Conservation (phyloP, 2,329 filamentous ascomycete species). For the Verruconis gallopava region DNA sequence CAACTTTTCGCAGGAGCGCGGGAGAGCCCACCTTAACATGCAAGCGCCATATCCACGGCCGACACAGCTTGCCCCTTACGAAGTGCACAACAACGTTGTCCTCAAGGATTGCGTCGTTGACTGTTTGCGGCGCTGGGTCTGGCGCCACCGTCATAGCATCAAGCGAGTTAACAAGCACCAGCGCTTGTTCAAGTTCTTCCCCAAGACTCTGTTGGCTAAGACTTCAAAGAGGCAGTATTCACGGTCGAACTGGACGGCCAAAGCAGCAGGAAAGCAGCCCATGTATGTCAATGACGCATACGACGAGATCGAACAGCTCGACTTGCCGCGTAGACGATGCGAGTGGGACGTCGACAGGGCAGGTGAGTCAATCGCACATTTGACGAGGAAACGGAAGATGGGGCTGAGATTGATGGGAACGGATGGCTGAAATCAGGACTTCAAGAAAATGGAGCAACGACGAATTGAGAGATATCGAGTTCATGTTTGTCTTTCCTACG, state of each 20-base stretch:
- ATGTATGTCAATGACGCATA: constrained; percentile 6
- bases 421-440: too few species aligned
- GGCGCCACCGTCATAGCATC: neutral
- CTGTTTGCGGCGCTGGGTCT: neutral
- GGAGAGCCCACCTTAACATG: neutral
- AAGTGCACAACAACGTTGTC: constrained; percentile 1
- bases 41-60: neutral
- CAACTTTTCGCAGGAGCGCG: neutral
- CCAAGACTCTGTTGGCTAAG: neutral
- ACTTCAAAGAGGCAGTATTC: neutral
- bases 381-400: too few species aligned
- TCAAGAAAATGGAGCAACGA: too few species aligned
- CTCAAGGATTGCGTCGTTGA: neutral
- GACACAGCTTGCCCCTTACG: neutral
- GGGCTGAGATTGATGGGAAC: too few species aligned
- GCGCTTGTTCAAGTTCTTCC: too few species aligned
- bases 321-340: neutral
- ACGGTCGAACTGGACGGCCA: neutral
- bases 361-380: too few species aligned
- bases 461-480: too few species aligned
- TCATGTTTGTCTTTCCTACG: too few species aligned
- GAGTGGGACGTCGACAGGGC: neutral
- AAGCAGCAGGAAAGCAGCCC: constrained; percentile 2
- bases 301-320: neutral
- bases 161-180: too few species aligned